phyloP scores from a whole-genome alignment of 2,329 filamentous ascomycete genomes.

The Rutstroemia sp. region DNA sequence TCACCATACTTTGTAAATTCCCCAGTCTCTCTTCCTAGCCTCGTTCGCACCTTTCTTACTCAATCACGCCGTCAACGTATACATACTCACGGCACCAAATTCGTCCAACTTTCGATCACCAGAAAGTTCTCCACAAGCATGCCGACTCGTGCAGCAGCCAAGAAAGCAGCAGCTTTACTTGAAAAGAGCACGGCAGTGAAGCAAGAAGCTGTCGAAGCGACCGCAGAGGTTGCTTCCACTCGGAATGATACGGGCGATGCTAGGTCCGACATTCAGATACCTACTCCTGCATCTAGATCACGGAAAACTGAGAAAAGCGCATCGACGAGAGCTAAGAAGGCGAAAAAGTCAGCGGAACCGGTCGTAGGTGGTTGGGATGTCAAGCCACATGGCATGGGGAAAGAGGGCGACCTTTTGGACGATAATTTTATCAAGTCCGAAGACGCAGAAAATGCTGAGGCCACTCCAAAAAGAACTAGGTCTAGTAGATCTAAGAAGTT shows the following conservation, averaged over 20 bases:
- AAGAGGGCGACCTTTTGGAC: conserved; percentile 16
- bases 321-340: conserved; percentile 6
- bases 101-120: too few species aligned
- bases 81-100: too few species aligned
- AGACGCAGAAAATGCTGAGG: neutral
- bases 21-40: too few species aligned
- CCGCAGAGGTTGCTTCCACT: neutral
- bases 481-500: too few species aligned
- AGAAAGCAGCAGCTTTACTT: neutral
- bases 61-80: too few species aligned
- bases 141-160: conserved; percentile 4
- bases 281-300: neutral
- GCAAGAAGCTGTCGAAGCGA: neutral
- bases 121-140: neutral
- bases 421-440: neutral
- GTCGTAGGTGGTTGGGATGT: conserved; percentile 33
- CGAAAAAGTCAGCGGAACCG: conserved; percentile 4
- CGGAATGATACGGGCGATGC: neutral
- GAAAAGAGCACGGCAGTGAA: neutral
- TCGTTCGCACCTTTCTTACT: too few species aligned
- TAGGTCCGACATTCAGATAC: neutral
- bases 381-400: conserved; percentile 50
- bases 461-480: neutral
- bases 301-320: conserved; percentile 9
- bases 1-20: too few species aligned